These are phyloP conservation scores for Pseudocercospora musae DNA, from an alignment of 2,329 filamentous ascomycete genomes.

Conservation along the genomic window DNA sequence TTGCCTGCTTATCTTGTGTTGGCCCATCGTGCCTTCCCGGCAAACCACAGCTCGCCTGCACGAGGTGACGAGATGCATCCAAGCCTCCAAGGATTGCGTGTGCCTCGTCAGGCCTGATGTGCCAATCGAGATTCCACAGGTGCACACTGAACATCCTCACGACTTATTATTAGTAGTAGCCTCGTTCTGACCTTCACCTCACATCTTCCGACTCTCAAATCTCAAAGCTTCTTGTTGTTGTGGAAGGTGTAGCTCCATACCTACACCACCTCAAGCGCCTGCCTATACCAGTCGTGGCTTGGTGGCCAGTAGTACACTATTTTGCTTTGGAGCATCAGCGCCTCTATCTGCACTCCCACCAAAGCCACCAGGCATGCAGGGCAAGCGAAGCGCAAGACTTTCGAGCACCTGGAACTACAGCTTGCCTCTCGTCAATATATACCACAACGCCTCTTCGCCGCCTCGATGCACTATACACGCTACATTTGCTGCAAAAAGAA, in stretches of 20 bases:
- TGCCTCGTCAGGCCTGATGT: neutral
- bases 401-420: neutral
- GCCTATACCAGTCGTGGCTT: neutral
- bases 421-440: neutral
- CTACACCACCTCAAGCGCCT: neutral
- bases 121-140: conserved; percentile 1
- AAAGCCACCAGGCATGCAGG: neutral
- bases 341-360: neutral
- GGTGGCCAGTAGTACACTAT: neutral
- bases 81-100: neutral
- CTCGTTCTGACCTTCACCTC: neutral
- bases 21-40: neutral
- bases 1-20: no score
- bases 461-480: neutral
- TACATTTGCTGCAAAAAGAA: neutral
- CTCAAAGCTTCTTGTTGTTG: neutral
- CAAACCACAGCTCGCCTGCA: neutral
- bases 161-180: no score
- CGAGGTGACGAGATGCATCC: neutral
- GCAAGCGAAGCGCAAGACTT: neutral
- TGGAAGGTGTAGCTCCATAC: neutral
- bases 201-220: neutral
- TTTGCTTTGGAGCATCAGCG: neutral
- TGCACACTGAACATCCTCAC: neutral
- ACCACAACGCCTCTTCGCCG: neutral